Percentiles rank a stretch among this genome's conserved stretches.
phyloP scores from a whole-genome alignment of 176 grass and related monocot species.

The Zea mays region Zm-B73-REFERENCE-NAM-5.0 NC_050101.1:173889001-173889500 shows the following conservation, averaged over 20 bases:
- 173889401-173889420: not conserved
- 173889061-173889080: too few species aligned
- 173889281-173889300: constrained; percentile 21
- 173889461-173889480: constrained; percentile 37
- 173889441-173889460: constrained; percentile 16
- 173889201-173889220: not conserved
- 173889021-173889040: too few species aligned
- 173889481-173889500: constrained; percentile 5
- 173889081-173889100: too few species aligned
- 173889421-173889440: constrained; percentile 48
- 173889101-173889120: too few species aligned
- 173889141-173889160: too few species aligned
- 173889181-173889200: too few species aligned
- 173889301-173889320: constrained; percentile 23
- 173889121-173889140: too few species aligned
- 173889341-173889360: not conserved
- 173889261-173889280: constrained; percentile 23
- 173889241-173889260: not conserved
- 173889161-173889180: too few species aligned
- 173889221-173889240: not conserved
- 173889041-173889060: too few species aligned
- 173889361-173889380: not conserved
- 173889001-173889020: too few species aligned
- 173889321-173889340: not conserved
- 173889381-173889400: not conserved